Conservation (phyloP, 164 flowering plant species). For the Berberis vulgaris region DNA sequence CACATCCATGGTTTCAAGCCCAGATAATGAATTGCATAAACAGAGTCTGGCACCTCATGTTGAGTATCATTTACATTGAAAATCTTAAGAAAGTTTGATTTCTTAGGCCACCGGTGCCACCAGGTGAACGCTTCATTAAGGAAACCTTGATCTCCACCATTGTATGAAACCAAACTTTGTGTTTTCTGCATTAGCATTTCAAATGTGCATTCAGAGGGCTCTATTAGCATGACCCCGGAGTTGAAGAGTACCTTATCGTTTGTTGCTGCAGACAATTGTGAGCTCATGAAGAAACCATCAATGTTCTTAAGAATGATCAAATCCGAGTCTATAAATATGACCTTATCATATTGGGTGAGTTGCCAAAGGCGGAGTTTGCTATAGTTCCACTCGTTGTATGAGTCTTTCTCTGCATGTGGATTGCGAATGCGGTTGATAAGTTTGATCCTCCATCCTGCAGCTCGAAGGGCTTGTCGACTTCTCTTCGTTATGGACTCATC, state of each 20-base stretch:
- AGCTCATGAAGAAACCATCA: background rate
- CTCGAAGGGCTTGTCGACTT: background rate
- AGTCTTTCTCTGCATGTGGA: background rate
- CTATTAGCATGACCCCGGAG: background rate
- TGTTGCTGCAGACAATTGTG: background rate
- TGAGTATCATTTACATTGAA: background rate
- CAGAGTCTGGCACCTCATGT: background rate
- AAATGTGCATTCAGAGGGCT: background rate
- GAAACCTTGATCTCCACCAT: constrained; percentile 2
- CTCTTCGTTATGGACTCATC: background rate
- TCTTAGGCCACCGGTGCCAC: background rate
- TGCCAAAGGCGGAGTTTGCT: background rate
- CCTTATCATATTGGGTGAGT: background rate
- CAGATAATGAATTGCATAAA: background rate
- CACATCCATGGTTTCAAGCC: constrained; percentile 4
- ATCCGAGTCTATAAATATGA: background rate
- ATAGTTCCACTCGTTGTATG: background rate
- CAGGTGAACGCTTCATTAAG: background rate
- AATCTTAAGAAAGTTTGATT: background rate
- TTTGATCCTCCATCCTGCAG: background rate
- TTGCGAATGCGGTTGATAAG: background rate
- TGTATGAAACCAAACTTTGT: background rate
- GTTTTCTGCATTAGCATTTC: background rate
- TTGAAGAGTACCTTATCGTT: constrained; percentile 1
- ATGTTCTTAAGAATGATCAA: background rate